Evolutionary conservation across 2,329 filamentous ascomycete species (phyloP).

Genomic region (Neospermospora avenae): DNA sequence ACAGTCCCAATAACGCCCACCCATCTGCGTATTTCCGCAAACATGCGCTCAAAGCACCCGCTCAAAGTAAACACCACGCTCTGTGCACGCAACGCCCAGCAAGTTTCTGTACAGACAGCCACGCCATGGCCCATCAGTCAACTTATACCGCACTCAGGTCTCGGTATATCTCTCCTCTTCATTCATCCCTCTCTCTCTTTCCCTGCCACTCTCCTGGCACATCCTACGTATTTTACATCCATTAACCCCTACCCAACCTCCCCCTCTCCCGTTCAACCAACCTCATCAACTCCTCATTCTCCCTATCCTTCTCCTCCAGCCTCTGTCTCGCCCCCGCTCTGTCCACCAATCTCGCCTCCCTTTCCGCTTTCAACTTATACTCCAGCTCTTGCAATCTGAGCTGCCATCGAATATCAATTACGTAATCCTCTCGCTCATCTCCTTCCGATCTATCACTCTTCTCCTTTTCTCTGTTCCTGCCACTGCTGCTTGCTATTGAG

Average conservation of each 20-base stretch:
- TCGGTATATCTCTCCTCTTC: not conserved
- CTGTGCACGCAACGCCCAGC: not conserved
- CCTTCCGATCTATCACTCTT: no score
- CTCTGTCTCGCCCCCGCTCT: conserved; percentile 78
- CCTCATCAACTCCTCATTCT: conserved; percentile 67
- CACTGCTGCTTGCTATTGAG: no score
- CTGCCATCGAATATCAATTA: conserved; percentile 70
- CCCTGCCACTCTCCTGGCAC: no score
- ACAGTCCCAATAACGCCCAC: not conserved
- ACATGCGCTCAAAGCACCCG: not conserved
- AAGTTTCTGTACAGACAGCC: not conserved
- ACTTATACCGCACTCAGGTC: not conserved
- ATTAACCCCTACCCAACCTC: conserved; percentile 20
- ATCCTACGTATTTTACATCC: no score
- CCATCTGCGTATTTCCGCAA: not conserved
- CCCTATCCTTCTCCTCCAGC: conserved; percentile 69
- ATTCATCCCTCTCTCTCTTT: no score
- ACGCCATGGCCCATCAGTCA: not conserved
- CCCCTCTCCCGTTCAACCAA: conserved; percentile 47
- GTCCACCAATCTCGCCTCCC: conserved; percentile 82
- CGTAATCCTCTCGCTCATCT: conserved; percentile 37
- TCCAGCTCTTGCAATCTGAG: conserved; percentile 84
- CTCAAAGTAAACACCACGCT: conserved; percentile 1
- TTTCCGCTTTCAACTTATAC: conserved; percentile 81
- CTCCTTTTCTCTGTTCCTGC: no score